Evolutionary conservation across 345 rosid species (phyloP), one percentile per base, ranked within the genome.

Genomic region (Leavenworthia alabamica): DNA sequence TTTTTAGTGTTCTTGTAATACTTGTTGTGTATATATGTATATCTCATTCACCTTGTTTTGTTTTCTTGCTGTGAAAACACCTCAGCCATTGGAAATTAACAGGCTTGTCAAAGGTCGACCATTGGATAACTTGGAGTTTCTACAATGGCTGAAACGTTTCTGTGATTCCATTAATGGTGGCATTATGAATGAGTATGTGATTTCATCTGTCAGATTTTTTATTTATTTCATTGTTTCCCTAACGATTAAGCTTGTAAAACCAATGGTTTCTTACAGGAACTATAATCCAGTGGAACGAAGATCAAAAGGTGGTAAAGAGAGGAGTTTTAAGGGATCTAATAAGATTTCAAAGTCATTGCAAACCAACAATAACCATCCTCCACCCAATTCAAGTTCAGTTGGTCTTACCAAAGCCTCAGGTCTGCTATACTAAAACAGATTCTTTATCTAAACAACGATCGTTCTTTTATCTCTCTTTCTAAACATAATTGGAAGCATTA

Each of bases 161-260:
- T 93, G 99, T 62, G 99, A 93, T 81, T 89, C 99, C 49, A 73
- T 85, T 4, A 93, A 93, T 70, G 97, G 97, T 70, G 97, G 97
- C 79, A 87, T 87, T 42, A 80, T 89, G 94, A 89, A 89, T 22
- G 96, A 93, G 99, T 93, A 80, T 27, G 67, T 6, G 9, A 1
- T 4, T 47, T 64, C 49, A 33, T 26, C 51, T 31, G n/a, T 42
- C 51, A 39, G 16, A 10, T 23, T 29, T 49, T 22, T 28, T 35
- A 17, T 33, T 46, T 7, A 0, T 42, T 23, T 0, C 5, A 24
- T 50, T 24, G 47, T 60, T 5, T 51, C 9, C 12, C 14, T 31
- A 22, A 40, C 28, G 15, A 3, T 22, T 20, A 45, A 5, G 8
- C 28, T 17, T 22, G 0, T 26, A 26, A 40, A 42, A 27, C 8